Evolutionary conservation across 495 filamentous ascomycete genomes (phyloP).

Genomic region (Jackrogersella multiformis): DNA sequence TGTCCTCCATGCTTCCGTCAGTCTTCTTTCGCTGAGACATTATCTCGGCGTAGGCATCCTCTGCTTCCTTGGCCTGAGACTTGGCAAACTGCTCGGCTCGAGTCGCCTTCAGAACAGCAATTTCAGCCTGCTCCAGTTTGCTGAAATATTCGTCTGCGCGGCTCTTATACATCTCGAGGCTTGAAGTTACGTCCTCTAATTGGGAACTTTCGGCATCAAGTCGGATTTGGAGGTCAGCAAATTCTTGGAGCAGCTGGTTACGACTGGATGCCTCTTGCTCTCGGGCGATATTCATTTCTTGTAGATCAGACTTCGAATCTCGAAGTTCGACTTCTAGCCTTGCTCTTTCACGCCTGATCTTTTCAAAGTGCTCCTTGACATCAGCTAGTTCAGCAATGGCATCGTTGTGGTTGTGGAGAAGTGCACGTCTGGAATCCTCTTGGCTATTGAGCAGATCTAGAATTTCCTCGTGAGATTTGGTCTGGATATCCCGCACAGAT

Average conservation of each 20-base stretch:
- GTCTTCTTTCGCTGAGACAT: constrained; percentile 93
- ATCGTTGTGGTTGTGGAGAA: constrained; percentile 85
- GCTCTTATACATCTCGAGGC: constrained; percentile 87
- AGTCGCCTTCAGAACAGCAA: constrained; percentile 90
- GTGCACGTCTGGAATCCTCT: constrained; percentile 82
- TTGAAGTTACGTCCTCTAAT: constrained; percentile 82
- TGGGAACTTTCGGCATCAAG: constrained; percentile 89
- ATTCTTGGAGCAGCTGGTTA: constrained; percentile 89
- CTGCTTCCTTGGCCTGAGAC: constrained; percentile 84
- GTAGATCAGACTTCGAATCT: constrained; percentile 82
- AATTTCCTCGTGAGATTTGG: constrained; percentile 93
- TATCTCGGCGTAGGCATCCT: constrained; percentile 88
- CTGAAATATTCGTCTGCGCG: constrained; percentile 96
- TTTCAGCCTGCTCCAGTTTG: constrained; percentile 97
- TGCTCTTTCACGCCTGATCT: constrained; percentile 79
- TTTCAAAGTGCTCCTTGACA: constrained; percentile 85
- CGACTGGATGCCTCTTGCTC: constrained; percentile 88
- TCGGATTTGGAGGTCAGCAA: constrained; percentile 91
- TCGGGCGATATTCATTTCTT: constrained; percentile 76
- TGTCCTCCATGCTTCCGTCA: constrained; percentile 86
- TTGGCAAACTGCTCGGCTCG: constrained; percentile 95
- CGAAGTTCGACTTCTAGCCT: constrained; percentile 88
- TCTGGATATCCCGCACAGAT: constrained; percentile 89
- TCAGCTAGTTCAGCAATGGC: constrained; percentile 85
- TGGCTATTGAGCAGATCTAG: constrained; percentile 94